phyloP scores from a whole-genome alignment of 805 yeast species.

The Brettanomyces bruxellensis region DNA sequence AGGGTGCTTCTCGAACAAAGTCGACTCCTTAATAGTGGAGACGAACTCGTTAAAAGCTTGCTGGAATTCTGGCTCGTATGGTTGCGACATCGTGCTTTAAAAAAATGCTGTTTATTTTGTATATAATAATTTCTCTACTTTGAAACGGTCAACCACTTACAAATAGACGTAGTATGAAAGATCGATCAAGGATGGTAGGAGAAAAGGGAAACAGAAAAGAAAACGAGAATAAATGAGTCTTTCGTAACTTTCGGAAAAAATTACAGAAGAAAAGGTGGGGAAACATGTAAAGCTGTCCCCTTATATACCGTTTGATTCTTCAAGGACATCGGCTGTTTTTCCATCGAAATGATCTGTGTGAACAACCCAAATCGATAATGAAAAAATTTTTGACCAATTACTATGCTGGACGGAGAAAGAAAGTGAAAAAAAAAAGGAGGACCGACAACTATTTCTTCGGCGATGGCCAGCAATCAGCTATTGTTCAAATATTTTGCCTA shows the following conservation, averaged over 20 bases:
- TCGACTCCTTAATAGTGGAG: constrained; percentile 82
- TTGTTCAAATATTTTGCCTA: not conserved
- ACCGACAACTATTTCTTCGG: not conserved
- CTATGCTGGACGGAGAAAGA: not conserved
- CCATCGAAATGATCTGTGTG: not conserved
- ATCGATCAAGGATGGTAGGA: too few relatives aligned
- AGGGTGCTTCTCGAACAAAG: constrained; percentile 82
- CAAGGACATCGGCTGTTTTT: not conserved
- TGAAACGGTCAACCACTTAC: too few relatives aligned
- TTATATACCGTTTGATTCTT: too few relatives aligned
- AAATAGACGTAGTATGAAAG: too few relatives aligned
- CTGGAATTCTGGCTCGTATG: constrained; percentile 96
- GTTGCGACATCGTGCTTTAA: constrained; percentile 51
- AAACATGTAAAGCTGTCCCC: too few relatives aligned
- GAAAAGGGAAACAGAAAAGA: not conserved
- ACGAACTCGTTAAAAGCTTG: constrained; percentile 95
- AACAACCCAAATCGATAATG: not conserved
- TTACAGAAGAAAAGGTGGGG: not conserved
- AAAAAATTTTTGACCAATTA: not conserved
- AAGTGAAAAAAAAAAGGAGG: not conserved
- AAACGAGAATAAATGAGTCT: not conserved
- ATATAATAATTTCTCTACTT: too few relatives aligned
- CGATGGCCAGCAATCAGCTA: too few relatives aligned
- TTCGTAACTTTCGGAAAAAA: too few relatives aligned
- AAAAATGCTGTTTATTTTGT: too few relatives aligned